phyloP scores from a whole-genome alignment of 176 grass and related monocot genomes.

The barley (Hordeum vulgare) region DNA sequence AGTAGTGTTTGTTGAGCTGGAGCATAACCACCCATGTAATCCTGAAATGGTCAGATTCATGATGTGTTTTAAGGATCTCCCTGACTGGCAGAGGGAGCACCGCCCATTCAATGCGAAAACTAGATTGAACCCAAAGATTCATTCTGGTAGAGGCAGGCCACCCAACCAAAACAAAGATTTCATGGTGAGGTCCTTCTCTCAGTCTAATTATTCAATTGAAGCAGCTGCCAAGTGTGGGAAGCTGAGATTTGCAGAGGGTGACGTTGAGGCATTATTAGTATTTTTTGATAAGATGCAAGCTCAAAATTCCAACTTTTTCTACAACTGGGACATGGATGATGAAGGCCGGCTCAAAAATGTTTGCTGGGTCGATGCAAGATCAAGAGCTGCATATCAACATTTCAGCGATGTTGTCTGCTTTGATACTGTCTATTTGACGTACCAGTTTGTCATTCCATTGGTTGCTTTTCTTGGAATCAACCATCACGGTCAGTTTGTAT shows the following conservation, averaged over 20 bases:
- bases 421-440: conserved; percentile 73
- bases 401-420: conserved; percentile 79
- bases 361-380: conserved; percentile 84
- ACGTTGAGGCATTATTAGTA: conserved; percentile 60
- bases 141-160: conserved; percentile 68
- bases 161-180: conserved; percentile 77
- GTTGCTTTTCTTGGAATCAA: conserved; percentile 84
- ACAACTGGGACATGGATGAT: conserved; percentile 85
- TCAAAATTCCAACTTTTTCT: conserved; percentile 70
- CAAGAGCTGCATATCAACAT: conserved; percentile 66
- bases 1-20: conserved; percentile 68
- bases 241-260: conserved; percentile 65
- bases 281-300: conserved; percentile 86
- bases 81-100: conserved; percentile 67
- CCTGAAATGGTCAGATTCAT: conserved; percentile 95
- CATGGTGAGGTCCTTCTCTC: conserved; percentile 44
- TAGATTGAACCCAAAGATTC: conserved; percentile 71
- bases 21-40: conserved; percentile 88
- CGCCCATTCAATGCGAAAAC: conserved; percentile 69
- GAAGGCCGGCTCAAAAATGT: conserved; percentile 81
- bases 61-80: conserved; percentile 79
- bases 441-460: conserved; percentile 63
- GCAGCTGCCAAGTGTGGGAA: conserved; percentile 44
- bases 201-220: conserved; percentile 58
- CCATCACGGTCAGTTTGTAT: conserved; percentile 79